Percentiles rank a stretch among this genome's conserved stretches.
These are phyloP conservation scores for Xylaria arbuscula DNA, from an alignment of 2,329 filamentous ascomycete species.

Conservation along the genomic window DNA sequence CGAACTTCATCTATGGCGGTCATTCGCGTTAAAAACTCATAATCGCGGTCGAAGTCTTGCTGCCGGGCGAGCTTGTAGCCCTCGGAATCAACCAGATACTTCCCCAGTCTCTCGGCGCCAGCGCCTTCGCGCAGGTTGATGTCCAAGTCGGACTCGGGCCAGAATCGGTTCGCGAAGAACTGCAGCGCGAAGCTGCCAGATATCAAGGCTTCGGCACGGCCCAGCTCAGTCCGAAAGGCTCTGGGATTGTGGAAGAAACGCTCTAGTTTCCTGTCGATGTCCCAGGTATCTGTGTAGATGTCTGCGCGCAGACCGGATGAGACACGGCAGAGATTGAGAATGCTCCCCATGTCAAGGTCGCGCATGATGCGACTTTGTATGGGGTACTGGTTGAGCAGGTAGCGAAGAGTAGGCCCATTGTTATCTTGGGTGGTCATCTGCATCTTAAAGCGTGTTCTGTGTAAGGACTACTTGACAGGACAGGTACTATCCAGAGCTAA, in stretches of 20 bases:
- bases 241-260: conserved; percentile 27
- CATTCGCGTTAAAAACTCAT: not conserved
- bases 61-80: conserved; percentile 17
- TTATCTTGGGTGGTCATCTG: not conserved
- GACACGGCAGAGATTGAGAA: conserved; percentile 23
- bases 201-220: conserved; percentile 30
- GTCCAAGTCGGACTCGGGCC: conserved; percentile 29
- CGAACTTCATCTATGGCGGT: not conserved
- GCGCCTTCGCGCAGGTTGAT: conserved; percentile 24
- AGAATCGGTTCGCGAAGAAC: conserved; percentile 28
- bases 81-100: conserved; percentile 20
- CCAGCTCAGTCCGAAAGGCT: conserved; percentile 22
- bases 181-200: conserved; percentile 33
- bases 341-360: conserved; percentile 17
- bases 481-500: not conserved
- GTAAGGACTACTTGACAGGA: not conserved
- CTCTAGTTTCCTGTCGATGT: conserved; percentile 26
- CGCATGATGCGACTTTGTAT: conserved; percentile 19
- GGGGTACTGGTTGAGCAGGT: conserved; percentile 20
- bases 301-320: conserved; percentile 21
- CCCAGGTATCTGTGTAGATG: conserved; percentile 24
- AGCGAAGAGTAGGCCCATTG: not conserved
- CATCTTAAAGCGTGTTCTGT: not conserved
- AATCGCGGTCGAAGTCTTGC: not conserved
- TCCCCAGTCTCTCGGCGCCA: conserved; percentile 4